Conservation (phyloP, 495 filamentous ascomycete genomes). For the Staphylotrichum tortipilum region DNA sequence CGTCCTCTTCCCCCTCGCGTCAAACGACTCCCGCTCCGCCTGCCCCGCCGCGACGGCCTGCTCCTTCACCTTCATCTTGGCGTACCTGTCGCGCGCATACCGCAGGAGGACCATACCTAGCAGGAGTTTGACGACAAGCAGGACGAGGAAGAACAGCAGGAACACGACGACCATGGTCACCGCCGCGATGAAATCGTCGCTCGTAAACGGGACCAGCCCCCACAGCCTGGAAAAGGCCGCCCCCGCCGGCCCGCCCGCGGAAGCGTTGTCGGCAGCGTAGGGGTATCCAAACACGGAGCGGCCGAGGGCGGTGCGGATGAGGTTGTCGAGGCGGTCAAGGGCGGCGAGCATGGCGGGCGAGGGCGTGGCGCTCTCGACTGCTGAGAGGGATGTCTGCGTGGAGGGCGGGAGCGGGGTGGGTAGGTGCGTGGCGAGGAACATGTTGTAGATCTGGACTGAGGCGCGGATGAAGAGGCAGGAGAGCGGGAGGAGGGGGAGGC, state of each 20-base stretch:
- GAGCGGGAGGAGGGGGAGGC: slow-evolving; percentile 84
- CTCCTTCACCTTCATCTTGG: slow-evolving; percentile 68
- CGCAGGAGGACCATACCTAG: slow-evolving; percentile 74
- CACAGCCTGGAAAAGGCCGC: slow-evolving; percentile 21
- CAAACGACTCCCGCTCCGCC: slow-evolving; percentile 45
- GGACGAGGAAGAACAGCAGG: slow-evolving; percentile 65
- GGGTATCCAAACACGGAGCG: slow-evolving; percentile 53
- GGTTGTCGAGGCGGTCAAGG: slow-evolving; percentile 63
- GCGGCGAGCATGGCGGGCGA: slow-evolving; percentile 63
- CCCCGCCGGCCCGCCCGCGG: slow-evolving; percentile 7
- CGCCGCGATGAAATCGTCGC: slow-evolving; percentile 61
- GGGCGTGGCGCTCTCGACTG: slow-evolving; percentile 41
- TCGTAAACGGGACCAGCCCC: slow-evolving; percentile 31
- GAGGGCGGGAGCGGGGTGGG: slow-evolving; percentile 65
- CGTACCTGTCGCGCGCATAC: slow-evolving; percentile 67
- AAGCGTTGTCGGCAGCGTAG: slow-evolving; percentile 15
- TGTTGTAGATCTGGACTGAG: slow-evolving; percentile 92
- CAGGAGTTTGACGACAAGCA: slow-evolving; percentile 71
- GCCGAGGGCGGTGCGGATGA: slow-evolving; percentile 63
- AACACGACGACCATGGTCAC: slow-evolving; percentile 71
- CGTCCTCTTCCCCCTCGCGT: slow-evolving; percentile 61
- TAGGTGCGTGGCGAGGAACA: slow-evolving; percentile 85
- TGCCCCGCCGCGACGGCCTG: slow-evolving; percentile 36
- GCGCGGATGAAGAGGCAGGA: slow-evolving; percentile 93
- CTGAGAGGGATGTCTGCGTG: slow-evolving; percentile 53